phyloP scores from a whole-genome alignment of 2,329 filamentous ascomycete species.

The Emydomyces testavorans region DNA sequence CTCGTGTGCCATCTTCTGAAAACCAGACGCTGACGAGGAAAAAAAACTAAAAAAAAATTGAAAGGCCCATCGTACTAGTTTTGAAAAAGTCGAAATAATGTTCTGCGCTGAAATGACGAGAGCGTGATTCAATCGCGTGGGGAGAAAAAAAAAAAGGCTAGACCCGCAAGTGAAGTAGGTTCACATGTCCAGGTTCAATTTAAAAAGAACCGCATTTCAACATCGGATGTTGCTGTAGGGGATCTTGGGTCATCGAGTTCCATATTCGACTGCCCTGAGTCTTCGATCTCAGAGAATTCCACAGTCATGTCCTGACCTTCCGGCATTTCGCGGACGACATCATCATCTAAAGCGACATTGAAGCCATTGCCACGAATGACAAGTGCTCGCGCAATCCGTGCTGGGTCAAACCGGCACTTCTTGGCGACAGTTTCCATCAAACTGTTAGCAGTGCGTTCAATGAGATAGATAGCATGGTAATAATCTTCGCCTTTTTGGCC shows the following conservation, averaged over 20 bases:
- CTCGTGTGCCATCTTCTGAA: no score
- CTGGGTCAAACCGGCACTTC: slow-evolving; percentile 71
- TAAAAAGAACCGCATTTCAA: slow-evolving; percentile 15
- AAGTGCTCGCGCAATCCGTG: slow-evolving; percentile 57
- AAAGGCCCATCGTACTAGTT: no score
- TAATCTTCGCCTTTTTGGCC: slow-evolving; percentile 45
- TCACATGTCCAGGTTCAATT: no score
- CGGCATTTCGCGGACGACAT: slow-evolving; percentile 67
- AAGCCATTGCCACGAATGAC: slow-evolving; percentile 60
- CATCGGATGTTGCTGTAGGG: slow-evolving; percentile 8
- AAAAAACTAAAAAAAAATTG: background rate
- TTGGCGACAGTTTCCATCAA: slow-evolving; percentile 59
- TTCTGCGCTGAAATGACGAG: no score
- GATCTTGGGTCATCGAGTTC: slow-evolving; percentile 12
- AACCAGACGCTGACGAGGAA: background rate
- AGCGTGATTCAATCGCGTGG: no score
- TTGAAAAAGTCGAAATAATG: no score
- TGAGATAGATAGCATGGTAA: slow-evolving; percentile 77
- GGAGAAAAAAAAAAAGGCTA: slow-evolving; percentile 5
- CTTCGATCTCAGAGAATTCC: slow-evolving; percentile 54
- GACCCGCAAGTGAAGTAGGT: no score
- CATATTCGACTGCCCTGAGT: slow-evolving; percentile 12
- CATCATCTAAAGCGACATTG: slow-evolving; percentile 79
- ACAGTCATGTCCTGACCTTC: slow-evolving; percentile 85
- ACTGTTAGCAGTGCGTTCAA: slow-evolving; percentile 61